Conservation (phyloP, 768 basidiomycete genomes). For the Hygrophorus russula region DNA sequence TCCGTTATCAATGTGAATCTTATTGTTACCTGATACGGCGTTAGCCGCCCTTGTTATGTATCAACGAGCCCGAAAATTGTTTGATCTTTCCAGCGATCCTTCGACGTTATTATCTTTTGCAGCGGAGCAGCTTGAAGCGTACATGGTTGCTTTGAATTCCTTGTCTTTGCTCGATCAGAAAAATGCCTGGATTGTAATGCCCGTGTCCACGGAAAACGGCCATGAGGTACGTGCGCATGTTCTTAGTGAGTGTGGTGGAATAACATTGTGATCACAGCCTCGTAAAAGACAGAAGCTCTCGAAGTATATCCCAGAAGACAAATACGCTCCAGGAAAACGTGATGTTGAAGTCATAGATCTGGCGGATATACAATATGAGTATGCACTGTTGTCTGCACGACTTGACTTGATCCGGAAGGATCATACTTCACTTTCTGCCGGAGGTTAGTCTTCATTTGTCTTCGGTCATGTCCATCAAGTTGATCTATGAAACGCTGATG, state of each 20-base stretch:
- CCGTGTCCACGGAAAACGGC: conserved; percentile 33
- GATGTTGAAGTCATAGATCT: conserved; percentile 75
- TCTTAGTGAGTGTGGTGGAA: conserved; percentile 8
- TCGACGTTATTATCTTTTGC: conserved; percentile 32
- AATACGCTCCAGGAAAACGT: conserved; percentile 47
- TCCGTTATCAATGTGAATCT: background rate
- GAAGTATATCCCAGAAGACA: conserved; percentile 68
- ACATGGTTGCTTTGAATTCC: conserved; percentile 81
- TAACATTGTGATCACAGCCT: conserved; percentile 28
- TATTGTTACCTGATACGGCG: conserved; percentile 6
- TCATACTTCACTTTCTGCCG: conserved; percentile 44
- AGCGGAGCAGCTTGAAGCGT: conserved; percentile 69
- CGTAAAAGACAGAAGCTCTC: conserved; percentile 65
- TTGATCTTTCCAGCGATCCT: conserved; percentile 35
- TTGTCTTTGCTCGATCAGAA: conserved; percentile 72
- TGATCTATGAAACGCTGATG: background rate
- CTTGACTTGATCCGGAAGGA: conserved; percentile 65
- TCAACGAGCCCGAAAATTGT: conserved; percentile 75
- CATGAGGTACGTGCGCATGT: conserved; percentile 26
- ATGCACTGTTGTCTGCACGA: conserved; percentile 65
- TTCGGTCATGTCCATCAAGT: background rate
- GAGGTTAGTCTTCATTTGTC: conserved; percentile 37
- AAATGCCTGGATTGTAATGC: conserved; percentile 76
- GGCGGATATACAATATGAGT: conserved; percentile 68
- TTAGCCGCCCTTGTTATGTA: conserved; percentile 90